phyloP scores from a whole-genome alignment of 495 filamentous ascomycete species.

The Penicillium coffeae region DNA sequence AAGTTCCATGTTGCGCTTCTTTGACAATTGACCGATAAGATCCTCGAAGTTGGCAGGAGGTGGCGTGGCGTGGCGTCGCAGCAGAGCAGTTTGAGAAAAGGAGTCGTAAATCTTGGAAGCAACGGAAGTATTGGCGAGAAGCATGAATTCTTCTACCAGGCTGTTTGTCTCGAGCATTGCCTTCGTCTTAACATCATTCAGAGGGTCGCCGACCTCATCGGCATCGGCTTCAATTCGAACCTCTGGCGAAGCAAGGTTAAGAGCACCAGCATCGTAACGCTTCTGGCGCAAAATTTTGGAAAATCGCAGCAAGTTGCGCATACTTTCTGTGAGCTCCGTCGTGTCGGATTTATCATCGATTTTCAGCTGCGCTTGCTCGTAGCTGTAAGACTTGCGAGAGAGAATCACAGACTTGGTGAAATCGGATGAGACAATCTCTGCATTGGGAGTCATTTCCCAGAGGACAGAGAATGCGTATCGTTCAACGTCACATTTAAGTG shows the following conservation, averaged over 20 bases:
- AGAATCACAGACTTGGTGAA: slow-evolving; percentile 98
- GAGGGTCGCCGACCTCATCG: slow-evolving; percentile 92
- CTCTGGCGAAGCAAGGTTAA: slow-evolving; percentile 93
- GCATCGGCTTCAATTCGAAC: slow-evolving; percentile 90
- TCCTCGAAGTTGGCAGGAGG: slow-evolving; percentile 96
- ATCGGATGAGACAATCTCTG: slow-evolving; percentile 72
- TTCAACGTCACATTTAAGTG: slow-evolving; percentile 94
- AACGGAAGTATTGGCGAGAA: slow-evolving; percentile 94
- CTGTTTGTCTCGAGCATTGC: slow-evolving; percentile 93
- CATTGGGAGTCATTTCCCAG: slow-evolving; percentile 86
- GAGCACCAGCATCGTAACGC: slow-evolving; percentile 89
- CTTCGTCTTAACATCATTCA: slow-evolving; percentile 89
- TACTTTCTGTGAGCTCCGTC: slow-evolving; percentile 85
- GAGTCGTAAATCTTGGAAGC: slow-evolving; percentile 80
- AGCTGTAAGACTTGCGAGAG: slow-evolving; percentile 96
- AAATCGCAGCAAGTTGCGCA: slow-evolving; percentile 80
- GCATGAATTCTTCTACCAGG: slow-evolving; percentile 97
- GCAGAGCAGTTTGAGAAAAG: slow-evolving; percentile 91
- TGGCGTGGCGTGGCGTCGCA: slow-evolving; percentile 86
- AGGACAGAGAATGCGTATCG: slow-evolving; percentile 93
- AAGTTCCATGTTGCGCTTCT: slow-evolving; percentile 75
- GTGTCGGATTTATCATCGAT: slow-evolving; percentile 84
- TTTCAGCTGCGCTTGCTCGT: slow-evolving; percentile 88
- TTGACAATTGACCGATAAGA: slow-evolving; percentile 79
- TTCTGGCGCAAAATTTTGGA: slow-evolving; percentile 94